Evolutionary conservation across 768 basidiomycete species (phyloP).

Genomic region (Suillus plorans): DNA sequence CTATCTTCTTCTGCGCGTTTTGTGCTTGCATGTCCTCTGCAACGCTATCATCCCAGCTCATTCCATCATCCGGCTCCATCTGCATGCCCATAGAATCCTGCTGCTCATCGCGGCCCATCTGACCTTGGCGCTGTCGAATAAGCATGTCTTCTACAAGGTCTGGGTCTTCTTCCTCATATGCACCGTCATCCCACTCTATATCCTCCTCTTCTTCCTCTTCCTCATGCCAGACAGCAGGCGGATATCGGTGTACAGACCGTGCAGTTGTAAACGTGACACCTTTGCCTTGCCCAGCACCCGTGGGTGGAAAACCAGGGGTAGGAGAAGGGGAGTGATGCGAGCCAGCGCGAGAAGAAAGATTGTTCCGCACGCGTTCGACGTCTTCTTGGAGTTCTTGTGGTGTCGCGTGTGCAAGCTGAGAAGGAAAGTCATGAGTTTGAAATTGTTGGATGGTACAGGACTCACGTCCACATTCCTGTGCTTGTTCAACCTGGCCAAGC

Average conservation of each 20-base stretch:
- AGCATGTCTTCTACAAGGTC: conserved; percentile 60
- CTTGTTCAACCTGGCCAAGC: conserved; percentile 93
- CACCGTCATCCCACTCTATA: conserved; percentile 60
- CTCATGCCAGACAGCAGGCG: conserved; percentile 81
- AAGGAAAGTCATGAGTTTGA: neutral
- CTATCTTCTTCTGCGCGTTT: conserved; percentile 26
- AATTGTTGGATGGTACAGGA: conserved; percentile 11
- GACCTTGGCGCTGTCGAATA: conserved; percentile 37
- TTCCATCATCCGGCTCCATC: conserved; percentile 79
- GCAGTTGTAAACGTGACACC: conserved; percentile 73
- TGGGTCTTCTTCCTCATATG: conserved; percentile 68
- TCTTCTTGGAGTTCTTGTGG: conserved; percentile 57
- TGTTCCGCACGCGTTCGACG: conserved; percentile 54
- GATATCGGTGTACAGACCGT: conserved; percentile 69
- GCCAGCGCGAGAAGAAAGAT: conserved; percentile 47
- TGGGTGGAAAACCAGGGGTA: conserved; percentile 37
- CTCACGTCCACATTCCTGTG: conserved; percentile 95
- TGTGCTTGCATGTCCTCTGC: conserved; percentile 50
- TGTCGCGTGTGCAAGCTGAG: conserved; percentile 34
- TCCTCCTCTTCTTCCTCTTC: conserved; percentile 63
- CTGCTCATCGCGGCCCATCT: conserved; percentile 27
- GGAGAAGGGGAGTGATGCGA: conserved; percentile 51
- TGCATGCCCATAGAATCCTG: conserved; percentile 31
- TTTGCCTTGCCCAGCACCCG: conserved; percentile 29
- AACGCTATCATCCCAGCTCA: conserved; percentile 81